Percentiles rank a stretch among this genome's conserved stretches.
These are phyloP conservation scores for Podospora didyma DNA, from an alignment of 495 filamentous ascomycete species.

Conservation along the genomic window DNA sequence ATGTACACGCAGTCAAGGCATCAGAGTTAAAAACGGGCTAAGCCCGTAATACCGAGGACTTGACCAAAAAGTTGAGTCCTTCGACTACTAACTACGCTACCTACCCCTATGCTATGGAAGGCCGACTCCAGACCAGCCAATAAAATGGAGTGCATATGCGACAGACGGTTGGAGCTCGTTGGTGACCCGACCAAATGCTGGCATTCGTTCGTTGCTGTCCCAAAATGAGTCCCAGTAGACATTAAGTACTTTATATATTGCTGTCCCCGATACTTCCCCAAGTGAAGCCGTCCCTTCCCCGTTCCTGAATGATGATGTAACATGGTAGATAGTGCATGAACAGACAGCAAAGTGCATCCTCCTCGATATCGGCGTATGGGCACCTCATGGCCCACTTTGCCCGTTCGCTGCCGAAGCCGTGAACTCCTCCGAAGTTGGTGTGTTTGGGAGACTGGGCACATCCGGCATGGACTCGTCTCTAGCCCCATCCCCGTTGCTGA, in stretches of 20 bases:
- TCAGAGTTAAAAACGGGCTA: no score
- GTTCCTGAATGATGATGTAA: not conserved
- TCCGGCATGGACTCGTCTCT: conserved; percentile 8
- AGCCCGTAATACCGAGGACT: no score
- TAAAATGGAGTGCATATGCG: no score
- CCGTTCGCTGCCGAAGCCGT: conserved; percentile 2
- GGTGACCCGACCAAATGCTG: no score
- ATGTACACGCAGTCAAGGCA: no score
- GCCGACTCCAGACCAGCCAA: no score
- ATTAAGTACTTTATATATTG: conserved; percentile 18
- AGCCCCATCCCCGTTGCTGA: conserved; percentile 17
- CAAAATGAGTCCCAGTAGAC: conserved; percentile 7
- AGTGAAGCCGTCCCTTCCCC: not conserved
- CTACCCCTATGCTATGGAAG: no score
- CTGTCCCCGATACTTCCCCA: not conserved
- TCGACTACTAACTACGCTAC: no score
- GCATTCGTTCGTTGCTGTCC: no score
- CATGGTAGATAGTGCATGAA: not conserved
- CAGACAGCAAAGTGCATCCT: not conserved
- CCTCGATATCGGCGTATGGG: not conserved
- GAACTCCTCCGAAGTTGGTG: conserved; percentile 15
- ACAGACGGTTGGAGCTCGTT: no score
- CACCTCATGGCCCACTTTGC: not conserved
- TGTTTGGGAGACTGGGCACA: conserved; percentile 5
- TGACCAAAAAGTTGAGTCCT: no score